Base-by-base conservation (phyloP, 352 stramenopile species). In the Blastocystis sp. region DNA sequence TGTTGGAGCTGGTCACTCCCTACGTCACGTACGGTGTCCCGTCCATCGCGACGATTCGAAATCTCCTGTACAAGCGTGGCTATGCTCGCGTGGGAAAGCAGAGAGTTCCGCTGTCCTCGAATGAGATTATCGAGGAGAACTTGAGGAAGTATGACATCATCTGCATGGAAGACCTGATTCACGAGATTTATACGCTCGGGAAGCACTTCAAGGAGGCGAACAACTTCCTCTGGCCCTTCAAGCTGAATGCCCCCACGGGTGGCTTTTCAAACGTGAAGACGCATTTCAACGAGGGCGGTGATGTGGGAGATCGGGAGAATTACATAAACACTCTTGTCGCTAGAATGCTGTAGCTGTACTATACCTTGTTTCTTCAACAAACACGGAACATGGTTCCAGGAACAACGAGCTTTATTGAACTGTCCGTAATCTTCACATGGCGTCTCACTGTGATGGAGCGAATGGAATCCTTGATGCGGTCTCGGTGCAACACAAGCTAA, bases 191-290 rank as follows among this genome's bases (percentile, higher is more conserved):
- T 94, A 99, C 96, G 86, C 94, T 98, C 84, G 96, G 97, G 90
- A 95, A 96, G 78, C 90, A 98, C 94, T 99, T 99, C 94, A 98
- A 98, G 94, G 90, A 97, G 90, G 96, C 94, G 69, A 95, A 96
- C 87, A 99, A 99, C 95, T 99, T 99, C 92, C 93, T 99, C 86
- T 99, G 96, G 96, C 96, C 97, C 19, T 98, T 99, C 94, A 98
- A 99, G 94, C 93, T 99, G 53, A 98, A 95, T 89, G 96, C 94
- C 69, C 96, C 96, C 59, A 97, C 94, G 89, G 96, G 94, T 60
- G 94, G 94, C 88, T 97, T 96, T 93, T 95, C 91, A 89, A 93
- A 97, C 92, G 97, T 97, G 93, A 92, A 96, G 34, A 91, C 96
- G 48, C 94, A 97, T 93, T 96, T 96, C 84, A 94, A 93, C 77